Percentiles rank a stretch among this genome's conserved stretches.
phyloP scores from a whole-genome alignment of 441 rosid genomes.

The Adansonia madagascariensis region DNA sequence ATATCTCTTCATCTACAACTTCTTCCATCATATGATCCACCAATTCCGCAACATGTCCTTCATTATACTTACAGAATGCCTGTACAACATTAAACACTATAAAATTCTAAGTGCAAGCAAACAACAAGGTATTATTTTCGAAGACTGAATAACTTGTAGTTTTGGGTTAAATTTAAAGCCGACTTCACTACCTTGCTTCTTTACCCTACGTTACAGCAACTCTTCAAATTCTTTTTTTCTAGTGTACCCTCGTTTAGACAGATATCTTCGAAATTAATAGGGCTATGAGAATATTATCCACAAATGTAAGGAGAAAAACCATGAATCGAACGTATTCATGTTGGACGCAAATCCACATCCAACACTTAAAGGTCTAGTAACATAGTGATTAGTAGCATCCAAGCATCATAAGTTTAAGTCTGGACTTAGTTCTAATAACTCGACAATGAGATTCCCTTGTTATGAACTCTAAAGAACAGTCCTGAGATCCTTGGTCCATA shows the following conservation, averaged over 20 bases:
- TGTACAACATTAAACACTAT: conserved; percentile 35
- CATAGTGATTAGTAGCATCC: neutral
- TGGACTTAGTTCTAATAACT: neutral
- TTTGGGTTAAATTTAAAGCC: neutral
- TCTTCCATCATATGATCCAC: conserved; percentile 73
- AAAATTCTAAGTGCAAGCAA: neutral
- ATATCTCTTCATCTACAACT: conserved; percentile 48
- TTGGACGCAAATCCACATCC: neutral
- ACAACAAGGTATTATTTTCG: neutral
- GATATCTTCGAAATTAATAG: neutral
- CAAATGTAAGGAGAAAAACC: neutral
- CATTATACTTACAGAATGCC: conserved; percentile 71
- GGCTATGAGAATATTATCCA: neutral
- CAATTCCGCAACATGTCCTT: conserved; percentile 56
- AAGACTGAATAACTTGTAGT: neutral
- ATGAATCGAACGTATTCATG: neutral
- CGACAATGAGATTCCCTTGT: neutral
- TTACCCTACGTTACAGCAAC: neutral
- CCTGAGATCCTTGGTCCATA: neutral
- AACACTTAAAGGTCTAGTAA: neutral
- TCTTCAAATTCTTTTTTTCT: neutral
- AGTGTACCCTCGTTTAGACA: neutral
- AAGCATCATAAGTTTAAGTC: neutral
- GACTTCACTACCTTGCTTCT: neutral
- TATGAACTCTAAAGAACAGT: neutral